Evolutionary conservation across 129 eudicot species (phyloP), one percentile per base, ranked within the genome.

Genomic region (Artemisia annua): DNA sequence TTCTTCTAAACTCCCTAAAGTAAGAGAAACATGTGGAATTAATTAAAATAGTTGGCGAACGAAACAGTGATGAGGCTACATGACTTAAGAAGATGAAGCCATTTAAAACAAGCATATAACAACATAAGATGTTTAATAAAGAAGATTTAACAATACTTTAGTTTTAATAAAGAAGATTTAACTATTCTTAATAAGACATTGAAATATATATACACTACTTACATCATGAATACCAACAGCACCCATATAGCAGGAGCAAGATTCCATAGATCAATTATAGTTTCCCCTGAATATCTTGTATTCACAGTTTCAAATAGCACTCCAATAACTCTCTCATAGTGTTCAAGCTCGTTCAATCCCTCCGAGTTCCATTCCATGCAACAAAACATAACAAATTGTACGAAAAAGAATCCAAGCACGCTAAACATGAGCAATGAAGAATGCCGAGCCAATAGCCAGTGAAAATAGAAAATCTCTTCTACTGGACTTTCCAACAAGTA

Each of bases 161-260:
- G 35, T 30, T 30, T 30, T 30, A 4, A 30, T 30, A 30, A 30
- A 30, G 35, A 30, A 4, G 5, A 30, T 30, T 30, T 4, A 30
- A 4, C 35, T 30, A 3, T 3, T 30, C 35, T 30, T 30, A 30
- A 30, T 49, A 13, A 49, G 0, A 50, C 14, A 50, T 20, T 64
- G 75, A 59, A 30, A 67, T 43, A 52, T 55, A 65, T n/a, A 72
- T 80, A 76, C 70, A 84, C 85, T 62, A 84, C 83, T 67, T 19
- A 82, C 89, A 89, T 89, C 88, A 87, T 85, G 19, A 79, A 58
- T 19, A 87, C 49, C 48, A 85, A 83, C n/a, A 89, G 43, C 43
- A 85, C 88, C 70, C 83, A 59, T n/a, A 87, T 53, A 8, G 96
- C 93, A 1, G 88, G 76, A 43, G 83, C 66, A 12, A 87, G 39